These are phyloP conservation scores for Penicillium angulare DNA, from an alignment of 495 filamentous ascomycete genomes.

Conservation along the genomic window DNA sequence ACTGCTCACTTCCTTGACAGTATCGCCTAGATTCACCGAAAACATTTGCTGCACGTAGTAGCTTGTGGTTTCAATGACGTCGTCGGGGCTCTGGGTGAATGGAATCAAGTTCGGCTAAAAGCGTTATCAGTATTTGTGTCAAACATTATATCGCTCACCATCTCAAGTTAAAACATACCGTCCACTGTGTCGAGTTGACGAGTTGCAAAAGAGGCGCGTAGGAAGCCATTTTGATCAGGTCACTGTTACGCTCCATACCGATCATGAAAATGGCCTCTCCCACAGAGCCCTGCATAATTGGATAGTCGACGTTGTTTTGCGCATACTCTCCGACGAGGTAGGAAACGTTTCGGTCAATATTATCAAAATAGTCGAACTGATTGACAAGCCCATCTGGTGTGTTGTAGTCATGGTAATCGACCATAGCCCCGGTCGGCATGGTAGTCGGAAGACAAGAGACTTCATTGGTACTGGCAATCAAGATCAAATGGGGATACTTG, in stretches of 20 bases:
- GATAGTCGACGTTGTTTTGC: conserved; percentile 41
- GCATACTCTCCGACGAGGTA: conserved; percentile 55
- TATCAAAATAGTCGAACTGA: conserved; percentile 52
- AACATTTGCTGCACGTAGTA: conserved; percentile 40
- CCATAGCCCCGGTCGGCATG: conserved; percentile 28
- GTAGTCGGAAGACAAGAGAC: conserved; percentile 27
- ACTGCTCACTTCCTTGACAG: conserved; percentile 44
- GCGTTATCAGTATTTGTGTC: background rate
- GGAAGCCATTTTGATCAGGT: conserved; percentile 48
- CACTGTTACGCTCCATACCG: conserved; percentile 60
- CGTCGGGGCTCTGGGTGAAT: conserved; percentile 42
- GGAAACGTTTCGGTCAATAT: conserved; percentile 30
- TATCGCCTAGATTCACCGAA: conserved; percentile 44
- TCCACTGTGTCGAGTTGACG: conserved; percentile 35
- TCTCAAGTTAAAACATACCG: conserved; percentile 4
- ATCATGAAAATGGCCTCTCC: conserved; percentile 62
- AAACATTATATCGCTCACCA: background rate
- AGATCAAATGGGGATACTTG: conserved; percentile 59
- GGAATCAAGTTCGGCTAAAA: conserved; percentile 18
- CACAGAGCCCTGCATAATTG: conserved; percentile 54
- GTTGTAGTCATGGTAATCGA: conserved; percentile 48
- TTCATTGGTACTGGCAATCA: conserved; percentile 51
- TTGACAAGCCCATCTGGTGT: conserved; percentile 39
- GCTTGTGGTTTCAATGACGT: conserved; percentile 20
- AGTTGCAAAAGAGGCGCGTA: conserved; percentile 43